A percentile compares a stretch with the other conserved stretches of the same genome.
These are phyloP conservation scores for Brettanomyces bruxellensis DNA, from an alignment of 805 yeast genomes.

Conservation along the genomic window DNA sequence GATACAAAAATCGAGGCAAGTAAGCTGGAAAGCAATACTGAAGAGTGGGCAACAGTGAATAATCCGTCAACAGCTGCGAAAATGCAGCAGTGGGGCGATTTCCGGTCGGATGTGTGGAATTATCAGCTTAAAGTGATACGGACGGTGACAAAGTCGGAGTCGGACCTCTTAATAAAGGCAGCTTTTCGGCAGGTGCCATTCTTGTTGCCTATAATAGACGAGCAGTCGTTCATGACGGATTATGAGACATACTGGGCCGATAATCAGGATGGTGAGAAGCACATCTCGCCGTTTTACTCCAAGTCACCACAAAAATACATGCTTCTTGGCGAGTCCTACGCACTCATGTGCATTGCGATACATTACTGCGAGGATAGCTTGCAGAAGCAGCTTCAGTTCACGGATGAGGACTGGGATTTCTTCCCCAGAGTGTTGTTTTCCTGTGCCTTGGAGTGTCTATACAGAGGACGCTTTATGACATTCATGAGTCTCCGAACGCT, in stretches of 20 bases:
- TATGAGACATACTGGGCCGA: conserved; percentile 31
- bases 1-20: conserved; percentile 1
- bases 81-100: conserved; percentile 10
- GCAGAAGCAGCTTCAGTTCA: conserved; percentile 13
- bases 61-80: conserved; percentile 6
- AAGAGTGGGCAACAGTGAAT: conserved; percentile 19
- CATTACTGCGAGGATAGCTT: conserved; percentile 19
- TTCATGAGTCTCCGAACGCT: conserved; percentile 18
- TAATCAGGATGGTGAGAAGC: conserved; percentile 12
- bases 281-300: conserved; percentile 18
- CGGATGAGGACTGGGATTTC: conserved; percentile 18
- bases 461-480: conserved; percentile 26
- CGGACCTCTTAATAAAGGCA: conserved; percentile 14
- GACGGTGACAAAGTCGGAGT: conserved; percentile 11
- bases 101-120: conserved; percentile 19
- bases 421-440: conserved; percentile 22
- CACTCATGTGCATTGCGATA: conserved; percentile 22
- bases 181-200: conserved; percentile 13
- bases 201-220: conserved; percentile 41
- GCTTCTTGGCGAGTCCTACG: conserved; percentile 24
- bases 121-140: conserved; percentile 14
- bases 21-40: conserved; percentile 14
- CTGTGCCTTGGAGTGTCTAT: conserved; percentile 24
- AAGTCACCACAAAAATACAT: conserved; percentile 19
- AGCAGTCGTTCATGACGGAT: conserved; percentile 59